These are phyloP conservation scores for Ogataea angusta DNA, from an alignment of 805 yeast genomes.

Conservation along the genomic window DNA sequence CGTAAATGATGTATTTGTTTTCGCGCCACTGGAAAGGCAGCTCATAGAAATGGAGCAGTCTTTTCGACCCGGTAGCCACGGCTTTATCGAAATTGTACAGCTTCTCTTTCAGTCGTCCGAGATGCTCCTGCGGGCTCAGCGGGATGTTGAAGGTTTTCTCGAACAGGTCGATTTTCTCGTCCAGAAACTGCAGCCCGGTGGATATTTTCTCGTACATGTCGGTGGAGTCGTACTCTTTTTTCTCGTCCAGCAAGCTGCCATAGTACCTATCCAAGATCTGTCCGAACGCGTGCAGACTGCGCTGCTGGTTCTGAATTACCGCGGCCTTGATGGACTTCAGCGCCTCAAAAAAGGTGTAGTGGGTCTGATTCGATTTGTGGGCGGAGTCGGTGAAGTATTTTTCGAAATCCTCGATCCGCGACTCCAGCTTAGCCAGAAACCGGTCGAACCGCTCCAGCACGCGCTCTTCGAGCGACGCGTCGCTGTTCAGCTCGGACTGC, in stretches of 20 bases:
- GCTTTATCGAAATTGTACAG: conserved; percentile 49
- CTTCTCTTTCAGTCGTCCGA: conserved; percentile 32
- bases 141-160: conserved; percentile 34
- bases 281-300: conserved; percentile 27
- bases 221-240: conserved; percentile 10
- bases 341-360: conserved; percentile 24
- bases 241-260: conserved; percentile 19
- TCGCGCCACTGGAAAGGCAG: conserved; percentile 93
- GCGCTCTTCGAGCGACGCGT: conserved; percentile 26
- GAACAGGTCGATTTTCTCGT: conserved; percentile 39
- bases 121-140: conserved; percentile 26
- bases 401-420: conserved; percentile 28
- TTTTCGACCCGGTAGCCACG: conserved; percentile 35
- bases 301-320: conserved; percentile 24
- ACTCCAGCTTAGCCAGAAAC: conserved; percentile 29
- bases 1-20: conserved; percentile 77
- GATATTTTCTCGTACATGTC: conserved; percentile 32
- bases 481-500: conserved; percentile 6
- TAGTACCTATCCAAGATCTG: conserved; percentile 31
- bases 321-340: conserved; percentile 23
- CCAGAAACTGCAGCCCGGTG: conserved; percentile 37
- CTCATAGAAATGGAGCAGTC: conserved; percentile 76
- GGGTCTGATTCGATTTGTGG: conserved; percentile 16
- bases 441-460: conserved; percentile 29
- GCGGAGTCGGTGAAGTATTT: conserved; percentile 25